Evolutionary conservation across 2,329 filamentous ascomycete genomes (phyloP), one percentile per base, ranked within the genome.

Genomic region (Coniella lustricola): DNA sequence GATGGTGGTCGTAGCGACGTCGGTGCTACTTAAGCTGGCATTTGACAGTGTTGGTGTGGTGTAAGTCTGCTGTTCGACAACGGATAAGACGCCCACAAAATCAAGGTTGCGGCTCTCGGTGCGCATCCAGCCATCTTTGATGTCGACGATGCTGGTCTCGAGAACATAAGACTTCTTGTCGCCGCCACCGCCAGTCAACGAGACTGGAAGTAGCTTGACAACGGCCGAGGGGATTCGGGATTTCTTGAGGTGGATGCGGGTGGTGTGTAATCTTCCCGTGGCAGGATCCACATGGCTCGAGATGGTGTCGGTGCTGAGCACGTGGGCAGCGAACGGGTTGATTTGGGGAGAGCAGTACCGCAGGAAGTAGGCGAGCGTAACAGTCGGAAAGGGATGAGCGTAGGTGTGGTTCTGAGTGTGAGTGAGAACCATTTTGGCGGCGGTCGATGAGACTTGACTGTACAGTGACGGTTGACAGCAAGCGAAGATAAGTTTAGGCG

Each of bases 341-440:
- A 79, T 70, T 56, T 79, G 72, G 25, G 77, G 76, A 4, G 76
- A 80, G 51, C 86, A 89, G 69, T 93, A 93, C 56, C 87, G 86
- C 43, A 93, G 83, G 69, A 91, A 93, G 76, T 89, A 93, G 69
- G 87, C 87, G 65, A 93, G 83, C 42, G 87, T 89, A 54, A 93
- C 87, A 64, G 87, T 87, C 54, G 86, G 82, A 71, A 91, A 91
- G 42, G 85, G 84, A 67, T 91, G 88, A 56, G 82, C 76, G 74
- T 90, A 90, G 60, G 76, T 79, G 65, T 87, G 84, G 67, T 77
- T 81, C 59, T 79, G 82, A 46, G 77, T 79, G 65, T 81, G 78
- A 7, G 75, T 79, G 67, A 82, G 76, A 55, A 82, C 78, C 78
- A 82, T 82, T 48, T 62, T 75, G 60, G 55, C 62, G 48, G 46